Evolutionary conservation across 2,329 filamentous ascomycete species (phyloP), one percentile per base, ranked within the genome.

Genomic region (Scedosporium dehoogii): DNA sequence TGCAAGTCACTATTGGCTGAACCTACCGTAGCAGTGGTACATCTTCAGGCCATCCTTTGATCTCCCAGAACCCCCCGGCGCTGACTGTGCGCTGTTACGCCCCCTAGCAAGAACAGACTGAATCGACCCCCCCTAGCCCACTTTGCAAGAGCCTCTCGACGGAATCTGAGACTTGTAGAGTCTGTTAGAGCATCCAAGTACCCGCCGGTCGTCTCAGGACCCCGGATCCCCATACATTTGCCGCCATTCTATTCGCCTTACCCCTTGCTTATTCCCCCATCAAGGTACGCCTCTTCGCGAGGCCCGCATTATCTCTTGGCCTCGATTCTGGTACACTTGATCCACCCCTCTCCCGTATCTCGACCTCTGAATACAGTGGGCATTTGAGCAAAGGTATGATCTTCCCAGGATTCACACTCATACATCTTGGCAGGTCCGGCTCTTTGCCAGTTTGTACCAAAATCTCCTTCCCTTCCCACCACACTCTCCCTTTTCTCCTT

Each of bases 341-440:
- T 14, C 44, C 59, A 25, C 42, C 42, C 42, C 25, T 29, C 59
- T 12, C 33, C 48, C 48, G 16, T 2, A 33, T 33, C 29, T 33
- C 29, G 29, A 33, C 29, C 29, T 14, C 60, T 33, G 60, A 33
- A 10, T 21, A 33, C 66, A 67, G 67, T 68, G 71, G 69, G 70
- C 71, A 73, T 72, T 72, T 69, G 70, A 72, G 71, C 69, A 68
- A 69, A 74, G 71, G 76, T 78, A 78, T 78, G 75, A 77, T 78
- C 76, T 74, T 68, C 76, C 62, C 62, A 62, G 64, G 63, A 74
- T 74, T 75, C 72, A 69, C 69, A 73, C 71, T 73, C 73, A 74
- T 73, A 38, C 25, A 55, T 58, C 60, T 62, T 58, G 60, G 60
- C 60, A 57, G n/a, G 21, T n/a, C 44, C 60, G 18, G 14, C 64